These are phyloP conservation scores for Coprinellus aureogranulatus DNA, from an alignment of 768 basidiomycete genomes.

Conservation along the genomic window DNA sequence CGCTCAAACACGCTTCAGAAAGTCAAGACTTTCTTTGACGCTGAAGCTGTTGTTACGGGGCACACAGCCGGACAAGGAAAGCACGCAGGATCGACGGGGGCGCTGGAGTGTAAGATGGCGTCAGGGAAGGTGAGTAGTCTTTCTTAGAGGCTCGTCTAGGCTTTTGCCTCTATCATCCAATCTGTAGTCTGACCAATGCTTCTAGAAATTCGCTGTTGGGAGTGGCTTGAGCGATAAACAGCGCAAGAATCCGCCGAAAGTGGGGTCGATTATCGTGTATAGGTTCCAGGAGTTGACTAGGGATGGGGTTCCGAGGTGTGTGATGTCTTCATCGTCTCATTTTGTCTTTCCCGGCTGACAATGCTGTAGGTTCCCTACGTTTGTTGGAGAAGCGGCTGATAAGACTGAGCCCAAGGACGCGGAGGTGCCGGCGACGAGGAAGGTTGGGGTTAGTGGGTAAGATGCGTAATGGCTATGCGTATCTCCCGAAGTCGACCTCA, in stretches of 20 bases:
- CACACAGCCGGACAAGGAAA: conserved; percentile 54
- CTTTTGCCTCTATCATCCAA: background rate
- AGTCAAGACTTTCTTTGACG: conserved; percentile 64
- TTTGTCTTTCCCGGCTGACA: background rate
- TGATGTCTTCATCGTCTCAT: background rate
- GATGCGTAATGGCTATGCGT: too few relatives aligned
- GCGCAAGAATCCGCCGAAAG: conserved; percentile 51
- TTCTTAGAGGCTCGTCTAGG: background rate
- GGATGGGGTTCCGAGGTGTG: conserved; percentile 55
- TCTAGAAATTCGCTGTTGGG: conserved; percentile 51
- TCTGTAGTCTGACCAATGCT: background rate
- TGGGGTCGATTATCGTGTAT: conserved; percentile 56
- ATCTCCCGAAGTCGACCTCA: too few relatives aligned
- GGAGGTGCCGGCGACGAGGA: conserved; percentile 38
- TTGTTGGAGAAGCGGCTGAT: conserved; percentile 49
- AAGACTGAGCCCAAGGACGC: conserved; percentile 57
- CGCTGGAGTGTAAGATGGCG: conserved; percentile 56
- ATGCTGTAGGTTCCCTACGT: conserved; percentile 49
- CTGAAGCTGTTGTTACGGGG: conserved; percentile 58
- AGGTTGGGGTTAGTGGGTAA: background rate
- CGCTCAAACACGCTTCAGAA: conserved; percentile 51
- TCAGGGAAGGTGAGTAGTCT: conserved; percentile 50
- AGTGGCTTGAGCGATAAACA: conserved; percentile 54
- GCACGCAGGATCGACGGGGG: conserved; percentile 47
- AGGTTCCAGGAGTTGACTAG: conserved; percentile 59